Percentiles rank a stretch among this genome's conserved stretches.
These are phyloP conservation scores for Lipomyces orientalis DNA, from an alignment of 805 yeast genomes.

Conservation along the genomic window DNA sequence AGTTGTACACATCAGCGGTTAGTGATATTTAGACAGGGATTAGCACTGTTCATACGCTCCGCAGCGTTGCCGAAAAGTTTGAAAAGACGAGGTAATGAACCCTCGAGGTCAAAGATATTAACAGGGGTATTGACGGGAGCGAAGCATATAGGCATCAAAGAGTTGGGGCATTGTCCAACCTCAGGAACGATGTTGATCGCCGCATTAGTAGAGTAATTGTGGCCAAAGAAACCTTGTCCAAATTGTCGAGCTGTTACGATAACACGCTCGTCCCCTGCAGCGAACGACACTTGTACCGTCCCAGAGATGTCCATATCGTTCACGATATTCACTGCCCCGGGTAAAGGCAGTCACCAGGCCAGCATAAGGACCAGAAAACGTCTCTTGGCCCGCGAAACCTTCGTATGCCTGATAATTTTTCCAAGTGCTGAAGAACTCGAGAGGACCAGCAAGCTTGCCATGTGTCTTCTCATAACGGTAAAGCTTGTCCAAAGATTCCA, in stretches of 20 bases:
- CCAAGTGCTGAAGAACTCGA: too few species aligned
- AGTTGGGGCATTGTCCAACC: slow-evolving; percentile 59
- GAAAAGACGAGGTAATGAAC: too few species aligned
- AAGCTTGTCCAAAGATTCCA: too few species aligned
- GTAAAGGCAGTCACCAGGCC: too few species aligned
- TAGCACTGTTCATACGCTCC: slow-evolving; percentile 42
- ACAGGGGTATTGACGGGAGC: slow-evolving; percentile 45
- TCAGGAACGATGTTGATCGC: slow-evolving; percentile 55
- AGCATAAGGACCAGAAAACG: too few species aligned
- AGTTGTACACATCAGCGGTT: slow-evolving; percentile 49
- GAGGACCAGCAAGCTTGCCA: too few species aligned
- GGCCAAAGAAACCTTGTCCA: slow-evolving; percentile 64
- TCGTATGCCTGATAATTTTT: too few species aligned
- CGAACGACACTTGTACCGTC: too few species aligned
- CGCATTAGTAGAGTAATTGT: slow-evolving; percentile 48
- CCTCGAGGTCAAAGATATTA: slow-evolving; percentile 46
- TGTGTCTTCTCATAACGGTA: too few species aligned
- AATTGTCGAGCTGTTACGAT: slow-evolving; percentile 61
- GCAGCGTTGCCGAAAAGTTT: slow-evolving; percentile 42
- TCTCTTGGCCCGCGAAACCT: too few species aligned
- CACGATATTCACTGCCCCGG: too few species aligned
- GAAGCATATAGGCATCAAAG: slow-evolving; percentile 58
- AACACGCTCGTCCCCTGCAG: slow-evolving; percentile 61
- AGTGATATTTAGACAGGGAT: slow-evolving; percentile 51
- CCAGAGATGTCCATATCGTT: too few species aligned